Evolutionary conservation across 2,329 filamentous ascomycete genomes (phyloP).

Genomic region (Talaromyces atroroseus): DNA sequence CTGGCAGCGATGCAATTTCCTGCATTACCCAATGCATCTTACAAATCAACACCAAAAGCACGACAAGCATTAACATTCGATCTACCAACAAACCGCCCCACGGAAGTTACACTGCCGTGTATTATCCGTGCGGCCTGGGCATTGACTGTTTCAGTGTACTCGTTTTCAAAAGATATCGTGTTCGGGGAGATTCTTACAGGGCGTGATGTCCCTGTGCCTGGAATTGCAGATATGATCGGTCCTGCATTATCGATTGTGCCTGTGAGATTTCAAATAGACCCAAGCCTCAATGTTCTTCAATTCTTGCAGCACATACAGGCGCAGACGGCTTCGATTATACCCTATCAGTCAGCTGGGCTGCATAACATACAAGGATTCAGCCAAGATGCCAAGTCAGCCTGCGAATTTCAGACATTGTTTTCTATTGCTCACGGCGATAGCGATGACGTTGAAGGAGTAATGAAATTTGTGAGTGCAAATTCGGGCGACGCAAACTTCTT

Average conservation of each 20-base stretch:
- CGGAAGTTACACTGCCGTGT: slow-evolving; percentile 23
- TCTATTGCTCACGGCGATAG: slow-evolving; percentile 11
- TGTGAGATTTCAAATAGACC: slow-evolving; percentile 30
- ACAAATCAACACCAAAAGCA: slow-evolving; percentile 12
- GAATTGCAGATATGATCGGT: slow-evolving; percentile 36
- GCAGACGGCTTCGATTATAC: slow-evolving; percentile 53
- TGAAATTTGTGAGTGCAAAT: slow-evolving; percentile 11
- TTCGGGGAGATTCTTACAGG: slow-evolving; percentile 42
- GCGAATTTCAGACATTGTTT: slow-evolving; percentile 11
- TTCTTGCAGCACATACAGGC: slow-evolving; percentile 51
- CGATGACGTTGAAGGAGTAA: slow-evolving; percentile 30
- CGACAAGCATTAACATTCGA: slow-evolving; percentile 6
- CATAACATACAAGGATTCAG: slow-evolving; percentile 21
- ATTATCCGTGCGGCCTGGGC: slow-evolving; percentile 40
- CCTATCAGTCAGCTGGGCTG: slow-evolving; percentile 49
- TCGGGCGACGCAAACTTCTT: slow-evolving; percentile 12
- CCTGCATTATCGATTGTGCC: slow-evolving; percentile 40
- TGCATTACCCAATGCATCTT: slow-evolving; percentile 13
- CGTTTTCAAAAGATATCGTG: slow-evolving; percentile 34
- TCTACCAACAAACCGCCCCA: slow-evolving; percentile 5
- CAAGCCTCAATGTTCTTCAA: slow-evolving; percentile 31
- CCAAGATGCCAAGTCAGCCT: slow-evolving; percentile 10
- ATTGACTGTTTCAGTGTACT: slow-evolving; percentile 32
- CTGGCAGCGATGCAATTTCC: slow-evolving; percentile 11
- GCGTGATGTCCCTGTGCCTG: slow-evolving; percentile 30